Evolutionary conservation across 805 yeast species (phyloP), one percentile per base, ranked within the genome.

Genomic region (Spathaspora girioi): DNA sequence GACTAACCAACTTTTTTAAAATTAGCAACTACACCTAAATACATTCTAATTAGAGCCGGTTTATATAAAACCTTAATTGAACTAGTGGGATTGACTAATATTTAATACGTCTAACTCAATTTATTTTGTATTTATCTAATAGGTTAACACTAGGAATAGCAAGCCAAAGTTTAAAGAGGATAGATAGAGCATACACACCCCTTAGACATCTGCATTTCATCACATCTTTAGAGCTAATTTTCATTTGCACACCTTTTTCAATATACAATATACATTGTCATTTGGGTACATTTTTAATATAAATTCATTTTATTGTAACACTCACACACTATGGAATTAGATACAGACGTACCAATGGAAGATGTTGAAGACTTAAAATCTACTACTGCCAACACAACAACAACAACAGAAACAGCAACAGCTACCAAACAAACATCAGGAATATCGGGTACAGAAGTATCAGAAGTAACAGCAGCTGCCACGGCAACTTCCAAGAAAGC

Each of bases 291-390:
- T 15, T 6, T 12, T 19, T 14, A 23, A n/a, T 7, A n/a, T 27
- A 43, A 27, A 43, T 7, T 11, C 3, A n/a, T 27, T 27, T 10
- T 11, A 5, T 5, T 10, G 4, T 10, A 9, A 29, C 32, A 29
- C 14, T 8, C 32, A 3, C 32, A 29, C 32, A 42, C 12, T 10
- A 87, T 86, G 92, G 91, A 86, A 59, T 74, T 84, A 67, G 93
- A 87, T 65, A 79, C 87, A 50, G 96, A 87, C 66, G 86, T 86
- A 53, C 91, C 87, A 57, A 87, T 87, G 94, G 92, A 86, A 67
- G 94, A 87, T 63, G 90, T 86, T 55, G 82, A 74, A 57, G 75
- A 74, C 53, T 77, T 71, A 58, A 71, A 58, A 58, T 19, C 46
- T 18, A 19, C 38, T 9, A 27, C 5, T 12, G n/a, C 43, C 26